These are phyloP conservation scores for Prunella vulgaris DNA, from an alignment of 257 asterid genomes.

Conservation along the genomic window DNA sequence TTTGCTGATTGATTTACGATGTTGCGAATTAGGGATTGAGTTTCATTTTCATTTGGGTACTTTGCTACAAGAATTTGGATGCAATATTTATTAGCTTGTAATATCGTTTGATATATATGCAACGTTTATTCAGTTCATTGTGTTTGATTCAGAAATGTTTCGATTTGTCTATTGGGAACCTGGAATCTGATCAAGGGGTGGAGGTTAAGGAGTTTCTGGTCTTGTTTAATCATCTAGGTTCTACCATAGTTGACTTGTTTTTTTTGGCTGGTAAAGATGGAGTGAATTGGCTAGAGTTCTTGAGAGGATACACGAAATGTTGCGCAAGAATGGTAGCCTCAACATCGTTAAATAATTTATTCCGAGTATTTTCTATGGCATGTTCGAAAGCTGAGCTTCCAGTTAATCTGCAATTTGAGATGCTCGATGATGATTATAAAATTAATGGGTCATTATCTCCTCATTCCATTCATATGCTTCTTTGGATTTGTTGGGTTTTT, in stretches of 20 bases:
- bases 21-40: background rate
- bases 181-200: conserved; percentile 30
- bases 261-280: conserved; percentile 61
- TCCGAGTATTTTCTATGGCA: conserved; percentile 42
- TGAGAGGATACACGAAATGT: conserved; percentile 69
- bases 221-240: conserved; percentile 54
- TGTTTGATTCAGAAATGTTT: conserved; percentile 66
- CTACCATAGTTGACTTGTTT: conserved; percentile 64
- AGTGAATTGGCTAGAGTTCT: conserved; percentile 70
- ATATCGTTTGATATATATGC: background rate
- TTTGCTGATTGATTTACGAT: background rate
- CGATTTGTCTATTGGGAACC: conserved; percentile 35
- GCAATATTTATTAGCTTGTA: background rate
- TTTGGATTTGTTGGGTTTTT: conserved; percentile 63
- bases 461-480: conserved; percentile 44
- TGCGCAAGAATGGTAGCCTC: conserved; percentile 70
- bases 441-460: conserved; percentile 55
- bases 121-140: background rate
- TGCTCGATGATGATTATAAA: conserved; percentile 56
- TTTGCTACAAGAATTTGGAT: background rate
- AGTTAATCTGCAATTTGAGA: conserved; percentile 51
- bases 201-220: conserved; percentile 43
- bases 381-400: conserved; percentile 67
- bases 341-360: conserved; percentile 46
- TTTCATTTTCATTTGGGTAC: background rate